These are phyloP conservation scores for Abrus pulchellus DNA, from an alignment of 306 rosid genomes.

Conservation along the genomic window DNA sequence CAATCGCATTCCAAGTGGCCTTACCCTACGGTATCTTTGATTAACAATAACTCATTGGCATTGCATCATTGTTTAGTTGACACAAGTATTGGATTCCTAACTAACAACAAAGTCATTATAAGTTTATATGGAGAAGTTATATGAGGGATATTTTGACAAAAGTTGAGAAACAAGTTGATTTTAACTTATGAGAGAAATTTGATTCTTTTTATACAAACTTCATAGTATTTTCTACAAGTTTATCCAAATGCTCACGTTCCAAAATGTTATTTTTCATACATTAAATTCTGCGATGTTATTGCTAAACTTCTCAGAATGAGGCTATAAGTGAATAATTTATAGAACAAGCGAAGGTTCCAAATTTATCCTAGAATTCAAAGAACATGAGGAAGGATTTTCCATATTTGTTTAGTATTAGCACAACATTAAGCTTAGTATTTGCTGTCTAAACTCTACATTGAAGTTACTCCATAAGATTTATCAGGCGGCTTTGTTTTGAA, in stretches of 20 bases:
- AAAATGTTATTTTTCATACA: slow-evolving; percentile 22
- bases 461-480: slow-evolving; percentile 13
- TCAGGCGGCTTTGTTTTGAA: neutral
- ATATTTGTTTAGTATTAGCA: neutral
- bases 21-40: slow-evolving; percentile 86
- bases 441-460: neutral
- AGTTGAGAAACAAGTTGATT: neutral
- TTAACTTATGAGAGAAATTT: neutral
- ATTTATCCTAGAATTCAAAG: slow-evolving; percentile 17
- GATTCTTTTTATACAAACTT: neutral
- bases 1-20: slow-evolving; percentile 96
- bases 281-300: neutral
- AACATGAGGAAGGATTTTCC: neutral
- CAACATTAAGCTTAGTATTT: neutral
- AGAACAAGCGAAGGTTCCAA: neutral
- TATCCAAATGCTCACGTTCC: neutral
- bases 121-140: neutral
- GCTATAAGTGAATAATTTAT: neutral
- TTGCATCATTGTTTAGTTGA: neutral
- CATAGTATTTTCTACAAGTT: neutral
- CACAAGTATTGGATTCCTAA: neutral
- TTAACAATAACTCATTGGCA: slow-evolving; percentile 10
- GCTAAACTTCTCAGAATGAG: neutral
- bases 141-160: neutral
- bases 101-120: neutral